Conservation (phyloP, 768 basidiomycete genomes). For the Paxillus ammoniavirescens region DNA sequence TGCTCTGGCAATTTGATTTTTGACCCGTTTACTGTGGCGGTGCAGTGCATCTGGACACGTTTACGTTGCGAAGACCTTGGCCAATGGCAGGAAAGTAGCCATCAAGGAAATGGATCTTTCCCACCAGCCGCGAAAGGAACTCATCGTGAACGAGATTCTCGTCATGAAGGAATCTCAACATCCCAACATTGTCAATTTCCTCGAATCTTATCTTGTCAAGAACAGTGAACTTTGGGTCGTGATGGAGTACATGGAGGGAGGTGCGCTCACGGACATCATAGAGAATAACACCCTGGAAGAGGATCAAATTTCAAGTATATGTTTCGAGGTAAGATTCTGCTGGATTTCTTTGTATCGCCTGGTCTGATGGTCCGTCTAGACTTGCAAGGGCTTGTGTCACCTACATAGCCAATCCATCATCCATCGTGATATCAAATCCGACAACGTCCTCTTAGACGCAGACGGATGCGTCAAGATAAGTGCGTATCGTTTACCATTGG, state of each 20-base stretch:
- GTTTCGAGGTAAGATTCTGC: conserved; percentile 68
- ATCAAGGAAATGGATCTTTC: conserved; percentile 99
- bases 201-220: conserved; percentile 88
- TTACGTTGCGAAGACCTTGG: conserved; percentile 90
- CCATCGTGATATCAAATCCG: conserved; percentile 96
- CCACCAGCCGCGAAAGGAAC: conserved; percentile 93
- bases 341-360: background rate
- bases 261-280: conserved; percentile 95
- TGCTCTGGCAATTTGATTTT: background rate
- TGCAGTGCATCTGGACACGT: conserved; percentile 93
- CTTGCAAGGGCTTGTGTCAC: conserved; percentile 92
- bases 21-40: conserved; percentile 17
- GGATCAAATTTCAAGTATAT: conserved; percentile 92
- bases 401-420: conserved; percentile 93
- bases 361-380: conserved; percentile 44
- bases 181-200: conserved; percentile 95
- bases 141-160: conserved; percentile 96
- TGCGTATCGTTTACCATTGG: conserved; percentile 40
- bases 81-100: conserved; percentile 84
- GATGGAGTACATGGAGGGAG: conserved; percentile 99
- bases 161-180: conserved; percentile 99
- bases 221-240: conserved; percentile 93
- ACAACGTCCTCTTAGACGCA: conserved; percentile 91
- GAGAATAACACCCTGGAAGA: conserved; percentile 95
- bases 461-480: conserved; percentile 97